Percentiles rank a stretch among this genome's conserved stretches.
phyloP scores from a whole-genome alignment of 2,329 filamentous ascomycete species.

The Verticillium tricorpus region DNA sequence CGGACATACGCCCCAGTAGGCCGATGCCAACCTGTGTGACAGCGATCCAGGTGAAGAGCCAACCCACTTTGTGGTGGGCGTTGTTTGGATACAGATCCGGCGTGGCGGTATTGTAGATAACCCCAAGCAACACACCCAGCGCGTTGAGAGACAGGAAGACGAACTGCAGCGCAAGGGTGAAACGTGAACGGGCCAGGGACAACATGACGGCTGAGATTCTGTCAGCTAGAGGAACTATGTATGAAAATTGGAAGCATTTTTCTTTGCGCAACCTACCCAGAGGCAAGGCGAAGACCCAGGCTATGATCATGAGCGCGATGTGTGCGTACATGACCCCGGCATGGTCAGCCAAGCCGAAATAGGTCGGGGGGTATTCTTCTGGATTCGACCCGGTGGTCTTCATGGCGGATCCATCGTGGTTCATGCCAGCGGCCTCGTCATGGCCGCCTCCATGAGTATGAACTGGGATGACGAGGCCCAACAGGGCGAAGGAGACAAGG shows the following conservation, averaged over 20 bases:
- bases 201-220: constrained; percentile 68
- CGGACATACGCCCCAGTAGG: constrained; percentile 57
- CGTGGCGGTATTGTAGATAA: constrained; percentile 73
- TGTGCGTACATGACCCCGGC: constrained; percentile 60
- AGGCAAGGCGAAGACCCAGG: constrained; percentile 71
- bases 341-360: constrained; percentile 54
- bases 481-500: not conserved
- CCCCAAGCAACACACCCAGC: constrained; percentile 59
- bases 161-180: constrained; percentile 66
- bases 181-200: constrained; percentile 73
- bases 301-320: constrained; percentile 63
- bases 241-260: constrained; percentile 3
- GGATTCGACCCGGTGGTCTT: constrained; percentile 4
- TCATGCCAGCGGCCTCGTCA: constrained; percentile 11
- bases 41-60: constrained; percentile 72
- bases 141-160: constrained; percentile 60
- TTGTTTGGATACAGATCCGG: constrained; percentile 85
- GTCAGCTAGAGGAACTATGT: not conserved
- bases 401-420: constrained; percentile 9
- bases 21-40: constrained; percentile 66
- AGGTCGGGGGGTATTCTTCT: constrained; percentile 41
- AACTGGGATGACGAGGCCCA: constrained; percentile 5
- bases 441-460: constrained; percentile 13
- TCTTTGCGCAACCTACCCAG: constrained; percentile 49
- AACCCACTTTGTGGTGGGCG: constrained; percentile 83